Conservation (phyloP, 306 rosid genomes). For the Rosa multiflora region DNA sequence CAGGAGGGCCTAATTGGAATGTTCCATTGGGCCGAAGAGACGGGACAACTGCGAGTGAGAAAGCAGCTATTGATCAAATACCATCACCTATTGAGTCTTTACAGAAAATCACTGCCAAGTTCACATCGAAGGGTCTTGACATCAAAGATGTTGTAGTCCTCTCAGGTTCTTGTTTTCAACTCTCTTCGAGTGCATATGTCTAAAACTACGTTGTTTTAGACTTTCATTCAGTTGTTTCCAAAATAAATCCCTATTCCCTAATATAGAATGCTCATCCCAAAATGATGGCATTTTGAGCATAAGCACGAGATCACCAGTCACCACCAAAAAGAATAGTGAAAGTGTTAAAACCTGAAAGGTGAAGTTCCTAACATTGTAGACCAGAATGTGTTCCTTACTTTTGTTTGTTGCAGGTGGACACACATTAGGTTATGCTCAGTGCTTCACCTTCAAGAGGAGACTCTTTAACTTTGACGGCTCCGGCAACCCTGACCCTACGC, state of each 20-base stretch:
- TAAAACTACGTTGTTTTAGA: background rate
- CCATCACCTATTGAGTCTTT: constrained; percentile 65
- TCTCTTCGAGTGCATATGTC: background rate
- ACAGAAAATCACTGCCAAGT: constrained; percentile 51
- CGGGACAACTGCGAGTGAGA: constrained; percentile 44
- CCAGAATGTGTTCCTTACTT: background rate
- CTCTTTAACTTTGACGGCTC: constrained; percentile 58
- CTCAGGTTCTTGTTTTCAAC: constrained; percentile 50
- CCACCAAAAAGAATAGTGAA: background rate
- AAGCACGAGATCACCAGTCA: background rate
- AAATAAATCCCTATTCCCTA: background rate
- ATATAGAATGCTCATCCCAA: background rate
- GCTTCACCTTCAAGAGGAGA: constrained; percentile 58
- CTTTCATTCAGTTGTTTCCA: too few species aligned
- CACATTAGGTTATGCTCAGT: constrained; percentile 70
- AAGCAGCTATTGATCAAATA: constrained; percentile 47
- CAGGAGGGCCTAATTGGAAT: constrained; percentile 61
- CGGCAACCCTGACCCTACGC: constrained; percentile 59
- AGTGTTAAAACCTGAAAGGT: background rate
- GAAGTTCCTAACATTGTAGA: background rate
- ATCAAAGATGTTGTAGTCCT: constrained; percentile 65
- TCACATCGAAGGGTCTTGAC: constrained; percentile 64
- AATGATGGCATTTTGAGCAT: background rate
- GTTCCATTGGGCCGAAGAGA: constrained; percentile 67
- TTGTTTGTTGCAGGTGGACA: constrained; percentile 46